Evolutionary conservation across 768 basidiomycete species (phyloP).

Genomic region (Kwoniella bestiolae): DNA sequence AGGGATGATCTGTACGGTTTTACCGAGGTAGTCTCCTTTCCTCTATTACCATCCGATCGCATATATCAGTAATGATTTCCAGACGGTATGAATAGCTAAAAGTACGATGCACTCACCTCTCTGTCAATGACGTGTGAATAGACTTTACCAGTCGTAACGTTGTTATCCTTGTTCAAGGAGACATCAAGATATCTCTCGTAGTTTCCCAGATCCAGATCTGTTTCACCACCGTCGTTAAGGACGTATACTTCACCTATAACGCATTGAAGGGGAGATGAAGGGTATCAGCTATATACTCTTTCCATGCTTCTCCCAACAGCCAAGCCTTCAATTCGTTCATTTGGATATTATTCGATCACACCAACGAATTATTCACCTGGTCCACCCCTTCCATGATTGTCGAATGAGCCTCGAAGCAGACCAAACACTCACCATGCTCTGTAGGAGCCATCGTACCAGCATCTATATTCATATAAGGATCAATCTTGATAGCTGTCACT

Average conservation of each 20-base stretch:
- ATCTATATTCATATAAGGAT: conserved; percentile 99
- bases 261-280: neutral
- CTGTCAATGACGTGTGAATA: conserved; percentile 95
- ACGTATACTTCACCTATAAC: conserved; percentile 96
- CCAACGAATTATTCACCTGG: too few relatives aligned
- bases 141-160: conserved; percentile 98
- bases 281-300: conserved; percentile 8
- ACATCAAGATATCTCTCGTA: conserved; percentile 98
- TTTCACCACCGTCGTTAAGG: conserved; percentile 96
- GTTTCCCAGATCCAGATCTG: conserved; percentile 95
- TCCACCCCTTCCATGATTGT: too few relatives aligned
- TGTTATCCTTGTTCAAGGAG: conserved; percentile 90
- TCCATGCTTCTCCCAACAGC: neutral
- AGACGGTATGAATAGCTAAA: neutral
- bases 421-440: conserved; percentile 79
- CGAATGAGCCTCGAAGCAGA: too few relatives aligned
- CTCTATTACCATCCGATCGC: conserved; percentile 52
- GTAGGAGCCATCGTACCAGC: conserved; percentile 98
- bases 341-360: too few relatives aligned
- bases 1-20: conserved; percentile 96
- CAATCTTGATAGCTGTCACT: conserved; percentile 99
- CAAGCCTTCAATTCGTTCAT: too few relatives aligned
- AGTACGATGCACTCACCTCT: conserved; percentile 67
- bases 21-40: conserved; percentile 77
- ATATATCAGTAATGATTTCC: neutral